Evolutionary conservation across 2,329 filamentous ascomycete species (phyloP).

Genomic region (Neofusicoccum umdonicola): DNA sequence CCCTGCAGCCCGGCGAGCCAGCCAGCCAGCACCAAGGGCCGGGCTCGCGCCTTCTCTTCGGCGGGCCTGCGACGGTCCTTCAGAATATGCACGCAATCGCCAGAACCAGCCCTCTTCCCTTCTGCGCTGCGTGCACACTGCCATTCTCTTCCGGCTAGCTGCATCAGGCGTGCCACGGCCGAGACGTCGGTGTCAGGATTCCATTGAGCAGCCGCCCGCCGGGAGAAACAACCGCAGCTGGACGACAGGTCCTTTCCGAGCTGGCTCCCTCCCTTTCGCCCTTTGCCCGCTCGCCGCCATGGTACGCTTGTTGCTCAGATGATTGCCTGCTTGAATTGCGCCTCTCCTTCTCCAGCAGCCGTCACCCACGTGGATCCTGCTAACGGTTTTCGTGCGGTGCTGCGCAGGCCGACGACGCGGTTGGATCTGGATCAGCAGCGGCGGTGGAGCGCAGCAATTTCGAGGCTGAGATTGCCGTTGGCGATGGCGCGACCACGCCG

Average conservation of each 20-base stretch:
- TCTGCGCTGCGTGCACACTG: neutral
- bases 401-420: slow-evolving; percentile 15
- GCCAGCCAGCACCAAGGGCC: neutral
- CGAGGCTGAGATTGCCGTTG: slow-evolving; percentile 4
- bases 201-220: neutral
- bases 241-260: slow-evolving; percentile 5
- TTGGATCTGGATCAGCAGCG: slow-evolving; percentile 11
- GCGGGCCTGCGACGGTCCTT: neutral
- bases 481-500: neutral
- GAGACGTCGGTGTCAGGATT: slow-evolving; percentile 45
- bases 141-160: slow-evolving; percentile 70
- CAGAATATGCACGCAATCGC: slow-evolving; percentile 10
- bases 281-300: neutral
- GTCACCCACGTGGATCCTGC: slow-evolving; percentile 6
- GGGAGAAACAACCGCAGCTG: slow-evolving; percentile 8
- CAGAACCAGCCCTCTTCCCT: neutral
- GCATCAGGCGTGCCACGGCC: slow-evolving; percentile 99
- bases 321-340: neutral
- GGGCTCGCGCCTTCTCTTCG: neutral
- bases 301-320: slow-evolving; percentile 8
- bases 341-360: neutral
- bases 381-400: slow-evolving; percentile 11
- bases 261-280: neutral
- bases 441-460: slow-evolving; percentile 10
- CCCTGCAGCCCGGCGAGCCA: neutral